A percentile compares a stretch with the other conserved stretches of the same genome.
phyloP scores from a whole-genome alignment of 441 rosid species.

The Corymbia citriodora region DNA sequence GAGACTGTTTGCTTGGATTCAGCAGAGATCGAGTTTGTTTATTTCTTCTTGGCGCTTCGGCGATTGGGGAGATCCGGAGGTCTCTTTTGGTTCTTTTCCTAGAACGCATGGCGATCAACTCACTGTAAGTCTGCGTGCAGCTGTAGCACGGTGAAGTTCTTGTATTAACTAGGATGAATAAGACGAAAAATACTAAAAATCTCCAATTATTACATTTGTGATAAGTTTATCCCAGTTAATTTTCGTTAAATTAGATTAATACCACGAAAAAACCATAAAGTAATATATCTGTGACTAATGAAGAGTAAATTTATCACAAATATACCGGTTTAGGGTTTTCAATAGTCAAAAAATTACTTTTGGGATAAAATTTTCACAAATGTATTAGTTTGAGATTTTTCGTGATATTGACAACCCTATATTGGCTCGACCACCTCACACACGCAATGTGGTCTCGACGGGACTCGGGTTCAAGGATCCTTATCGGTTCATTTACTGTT shows the following conservation, averaged over 20 bases:
- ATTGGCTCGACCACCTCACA: background rate
- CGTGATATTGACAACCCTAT: too few relatives aligned
- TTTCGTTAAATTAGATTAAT: too few relatives aligned
- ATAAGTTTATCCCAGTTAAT: too few relatives aligned
- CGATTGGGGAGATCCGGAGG: background rate
- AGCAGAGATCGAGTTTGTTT: background rate
- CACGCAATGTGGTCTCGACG: accelerated
- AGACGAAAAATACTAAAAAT: too few relatives aligned
- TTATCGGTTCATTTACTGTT: background rate
- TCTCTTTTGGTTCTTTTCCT: background rate
- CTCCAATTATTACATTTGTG: too few relatives aligned
- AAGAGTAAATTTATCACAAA: too few relatives aligned
- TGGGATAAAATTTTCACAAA: too few relatives aligned
- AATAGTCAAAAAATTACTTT: too few relatives aligned
- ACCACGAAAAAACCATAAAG: too few relatives aligned
- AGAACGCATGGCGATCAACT: background rate
- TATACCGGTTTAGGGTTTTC: too few relatives aligned
- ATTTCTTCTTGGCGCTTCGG: background rate
- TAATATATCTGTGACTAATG: too few relatives aligned
- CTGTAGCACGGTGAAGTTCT: background rate
- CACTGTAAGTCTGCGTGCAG: background rate
- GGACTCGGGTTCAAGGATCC: background rate
- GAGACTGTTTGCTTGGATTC: background rate
- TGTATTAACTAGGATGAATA: background rate
- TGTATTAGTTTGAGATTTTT: too few relatives aligned